Conservation (phyloP, 345 rosid genomes). For the Eucalyptus leucophloia region DNA sequence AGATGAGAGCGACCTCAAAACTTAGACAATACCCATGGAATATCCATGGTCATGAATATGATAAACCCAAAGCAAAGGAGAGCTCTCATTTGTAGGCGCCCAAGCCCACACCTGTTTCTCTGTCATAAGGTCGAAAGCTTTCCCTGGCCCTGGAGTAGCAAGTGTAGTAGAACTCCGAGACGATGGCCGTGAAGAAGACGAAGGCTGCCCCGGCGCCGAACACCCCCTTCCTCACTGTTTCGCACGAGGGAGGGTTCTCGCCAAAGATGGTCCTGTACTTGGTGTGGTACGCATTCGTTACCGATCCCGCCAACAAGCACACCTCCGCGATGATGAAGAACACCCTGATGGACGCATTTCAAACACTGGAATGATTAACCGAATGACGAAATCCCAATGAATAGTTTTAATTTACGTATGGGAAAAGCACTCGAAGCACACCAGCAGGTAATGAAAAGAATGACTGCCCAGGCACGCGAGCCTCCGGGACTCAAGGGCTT, state of each 20-base stretch:
- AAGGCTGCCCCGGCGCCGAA: conserved; percentile 93
- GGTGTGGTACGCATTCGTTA: conserved; percentile 85
- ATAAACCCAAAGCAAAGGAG: neutral
- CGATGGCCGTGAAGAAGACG: conserved; percentile 53
- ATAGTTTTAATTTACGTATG: neutral
- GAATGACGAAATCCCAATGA: neutral
- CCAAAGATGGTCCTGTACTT: conserved; percentile 60
- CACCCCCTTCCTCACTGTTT: conserved; percentile 78
- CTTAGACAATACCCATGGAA: neutral
- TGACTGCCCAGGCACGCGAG: conserved; percentile 74
- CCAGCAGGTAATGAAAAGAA: conserved; percentile 89
- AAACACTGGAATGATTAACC: neutral
- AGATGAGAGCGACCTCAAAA: neutral
- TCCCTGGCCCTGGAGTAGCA: conserved; percentile 60
- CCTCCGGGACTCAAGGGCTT: conserved; percentile 72
- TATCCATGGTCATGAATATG: neutral
- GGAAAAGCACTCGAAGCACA: neutral
- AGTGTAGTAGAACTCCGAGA: conserved; percentile 69
- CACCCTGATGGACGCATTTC: conserved; percentile 32
- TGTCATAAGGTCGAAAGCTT: conserved; percentile 34
- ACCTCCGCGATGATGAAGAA: conserved; percentile 76
- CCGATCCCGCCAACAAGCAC: conserved; percentile 80
- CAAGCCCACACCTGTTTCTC: conserved; percentile 43
- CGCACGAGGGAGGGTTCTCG: conserved; percentile 61
- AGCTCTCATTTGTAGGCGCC: conserved; percentile 40